Evolutionary conservation across 306 rosid species (phyloP).

Genomic region (Castanea sativa): DNA sequence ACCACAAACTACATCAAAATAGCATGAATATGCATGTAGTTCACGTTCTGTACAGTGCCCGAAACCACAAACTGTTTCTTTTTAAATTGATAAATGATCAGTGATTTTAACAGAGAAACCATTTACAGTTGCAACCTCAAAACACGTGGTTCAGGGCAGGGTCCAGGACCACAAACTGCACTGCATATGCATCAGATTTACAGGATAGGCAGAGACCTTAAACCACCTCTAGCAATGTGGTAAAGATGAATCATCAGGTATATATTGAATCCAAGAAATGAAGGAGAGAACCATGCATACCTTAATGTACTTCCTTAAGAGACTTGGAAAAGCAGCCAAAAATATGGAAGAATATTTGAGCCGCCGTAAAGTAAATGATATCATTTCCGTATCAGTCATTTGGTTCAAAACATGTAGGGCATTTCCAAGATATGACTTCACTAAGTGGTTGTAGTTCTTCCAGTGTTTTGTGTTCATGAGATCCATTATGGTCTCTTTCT

Average conservation of each 20-base stretch:
- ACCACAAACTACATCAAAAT: background rate
- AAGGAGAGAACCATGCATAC: slow-evolving; percentile 33
- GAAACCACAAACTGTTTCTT: background rate
- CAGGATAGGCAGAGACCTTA: background rate
- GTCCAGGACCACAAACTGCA: background rate
- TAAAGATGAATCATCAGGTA: slow-evolving; percentile 11
- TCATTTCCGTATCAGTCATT: slow-evolving; percentile 94
- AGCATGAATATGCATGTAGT: background rate
- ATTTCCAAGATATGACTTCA: slow-evolving; percentile 94
- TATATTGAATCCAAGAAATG: slow-evolving; percentile 5
- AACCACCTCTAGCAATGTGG: background rate
- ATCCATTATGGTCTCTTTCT: slow-evolving; percentile 63
- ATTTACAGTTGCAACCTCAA: too few species aligned
- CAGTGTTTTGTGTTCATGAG: slow-evolving; percentile 68
- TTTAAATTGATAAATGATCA: too few species aligned
- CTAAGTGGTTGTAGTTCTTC: slow-evolving; percentile 68
- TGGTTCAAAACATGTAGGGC: slow-evolving; percentile 88
- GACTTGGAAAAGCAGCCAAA: slow-evolving; percentile 86
- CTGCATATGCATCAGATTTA: background rate
- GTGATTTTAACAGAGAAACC: too few species aligned
- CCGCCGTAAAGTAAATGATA: slow-evolving; percentile 76
- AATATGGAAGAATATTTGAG: slow-evolving; percentile 76
- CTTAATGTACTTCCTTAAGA: slow-evolving; percentile 83
- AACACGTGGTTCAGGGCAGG: background rate
- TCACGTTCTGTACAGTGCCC: background rate